Evolutionary conservation across 768 basidiomycete genomes (phyloP).

Genomic region (Leccinum uliginosum): DNA sequence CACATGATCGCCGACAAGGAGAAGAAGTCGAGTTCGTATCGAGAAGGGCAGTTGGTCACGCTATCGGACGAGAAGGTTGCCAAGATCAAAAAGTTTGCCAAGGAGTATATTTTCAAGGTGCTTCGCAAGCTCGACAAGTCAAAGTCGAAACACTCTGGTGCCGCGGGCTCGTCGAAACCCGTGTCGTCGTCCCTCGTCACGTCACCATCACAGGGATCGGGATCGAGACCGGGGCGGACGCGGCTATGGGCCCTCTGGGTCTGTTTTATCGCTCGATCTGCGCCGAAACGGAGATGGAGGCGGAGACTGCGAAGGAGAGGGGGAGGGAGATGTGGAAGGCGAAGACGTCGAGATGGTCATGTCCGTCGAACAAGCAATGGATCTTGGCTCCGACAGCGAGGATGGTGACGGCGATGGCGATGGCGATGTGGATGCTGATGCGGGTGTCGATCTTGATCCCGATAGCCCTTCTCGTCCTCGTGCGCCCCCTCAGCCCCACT

Average conservation of each 20-base stretch:
- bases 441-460: background rate
- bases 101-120: conserved; percentile 85
- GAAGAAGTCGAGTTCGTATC: conserved; percentile 82
- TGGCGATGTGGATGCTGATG: background rate
- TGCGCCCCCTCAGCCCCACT: background rate
- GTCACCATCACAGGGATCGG: background rate
- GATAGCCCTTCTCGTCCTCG: background rate
- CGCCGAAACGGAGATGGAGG: conserved; percentile 11
- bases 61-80: conserved; percentile 81
- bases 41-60: conserved; percentile 64
- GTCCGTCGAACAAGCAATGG: conserved; percentile 44
- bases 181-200: conserved; percentile 15
- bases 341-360: conserved; percentile 32
- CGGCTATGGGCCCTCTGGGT: conserved; percentile 8
- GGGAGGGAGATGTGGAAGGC: conserved; percentile 9
- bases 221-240: conserved; percentile 5
- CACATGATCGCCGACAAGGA: conserved; percentile 89
- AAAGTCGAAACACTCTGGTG: conserved; percentile 15
- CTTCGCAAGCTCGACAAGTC: conserved; percentile 58
- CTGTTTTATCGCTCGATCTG: conserved; percentile 8
- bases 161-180: conserved; percentile 11
- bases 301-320: conserved; percentile 1
- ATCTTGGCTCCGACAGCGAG: conserved; percentile 37
- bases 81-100: conserved; percentile 92
- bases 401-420: conserved; percentile 14